Conservation (phyloP, 495 filamentous ascomycete species). For the Hapsidospora chrysogenum region DNA sequence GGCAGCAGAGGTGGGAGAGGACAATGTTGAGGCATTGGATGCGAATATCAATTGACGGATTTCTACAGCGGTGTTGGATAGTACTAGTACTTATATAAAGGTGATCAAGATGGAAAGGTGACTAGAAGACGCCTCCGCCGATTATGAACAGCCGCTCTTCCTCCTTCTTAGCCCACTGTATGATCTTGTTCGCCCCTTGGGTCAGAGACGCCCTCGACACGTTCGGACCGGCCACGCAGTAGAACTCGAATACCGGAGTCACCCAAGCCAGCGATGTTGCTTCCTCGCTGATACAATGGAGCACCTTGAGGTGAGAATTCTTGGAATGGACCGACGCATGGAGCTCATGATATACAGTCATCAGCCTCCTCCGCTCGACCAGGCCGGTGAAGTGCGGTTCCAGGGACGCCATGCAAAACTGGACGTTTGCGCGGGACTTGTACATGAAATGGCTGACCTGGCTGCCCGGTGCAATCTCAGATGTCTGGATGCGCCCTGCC, state of each 20-base stretch:
- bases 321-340: constrained; percentile 74
- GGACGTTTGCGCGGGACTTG: constrained; percentile 83
- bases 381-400: constrained; percentile 50
- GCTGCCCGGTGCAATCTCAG: constrained; percentile 64
- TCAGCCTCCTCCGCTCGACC: constrained; percentile 53
- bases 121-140: constrained; percentile 59
- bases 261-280: constrained; percentile 75
- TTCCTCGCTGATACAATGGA: constrained; percentile 58
- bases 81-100: background rate
- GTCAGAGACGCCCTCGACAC: constrained; percentile 63
- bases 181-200: constrained; percentile 70
- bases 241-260: constrained; percentile 81
- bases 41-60: too few species aligned
- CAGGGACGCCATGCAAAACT: constrained; percentile 82
- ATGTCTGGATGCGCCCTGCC: constrained; percentile 46
- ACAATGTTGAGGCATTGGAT: too few species aligned
- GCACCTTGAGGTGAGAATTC: constrained; percentile 65
- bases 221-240: constrained; percentile 74
- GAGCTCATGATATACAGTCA: constrained; percentile 70
- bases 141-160: constrained; percentile 93
- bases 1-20: too few species aligned
- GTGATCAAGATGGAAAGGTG: background rate
- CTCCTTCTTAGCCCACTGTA: constrained; percentile 77
- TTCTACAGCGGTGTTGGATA: too few species aligned
- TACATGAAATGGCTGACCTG: constrained; percentile 83